phyloP scores from a whole-genome alignment of 2,329 filamentous ascomycete species.

The Colletotrichum magnum region DNA sequence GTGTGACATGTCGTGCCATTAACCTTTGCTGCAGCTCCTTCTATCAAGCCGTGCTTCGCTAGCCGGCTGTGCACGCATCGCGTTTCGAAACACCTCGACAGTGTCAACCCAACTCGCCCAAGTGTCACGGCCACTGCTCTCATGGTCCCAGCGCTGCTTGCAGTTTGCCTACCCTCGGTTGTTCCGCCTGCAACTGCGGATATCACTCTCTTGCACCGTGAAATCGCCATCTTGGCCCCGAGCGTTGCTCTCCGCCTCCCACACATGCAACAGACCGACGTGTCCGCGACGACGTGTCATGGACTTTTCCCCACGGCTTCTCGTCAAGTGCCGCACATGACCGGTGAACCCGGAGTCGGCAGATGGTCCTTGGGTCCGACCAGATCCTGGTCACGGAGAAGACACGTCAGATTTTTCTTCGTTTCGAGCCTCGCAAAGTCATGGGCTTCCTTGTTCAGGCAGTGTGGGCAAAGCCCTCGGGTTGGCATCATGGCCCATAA shows the following conservation, averaged over 20 bases:
- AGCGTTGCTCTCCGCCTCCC: not conserved
- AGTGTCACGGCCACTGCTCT: slow-evolving; percentile 4
- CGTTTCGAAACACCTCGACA: slow-evolving; percentile 38
- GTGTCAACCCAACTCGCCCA: slow-evolving; percentile 12
- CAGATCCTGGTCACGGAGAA: slow-evolving; percentile 16
- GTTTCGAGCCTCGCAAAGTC: slow-evolving; percentile 4
- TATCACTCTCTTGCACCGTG: not conserved
- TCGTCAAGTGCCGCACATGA: not conserved
- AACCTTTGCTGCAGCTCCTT: slow-evolving; percentile 37
- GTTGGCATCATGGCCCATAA: slow-evolving; percentile 6
- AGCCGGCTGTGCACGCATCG: slow-evolving; percentile 24
- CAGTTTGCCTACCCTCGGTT: not conserved
- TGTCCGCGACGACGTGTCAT: not conserved
- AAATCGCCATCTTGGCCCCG: not conserved
- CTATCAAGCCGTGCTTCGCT: slow-evolving; percentile 20
- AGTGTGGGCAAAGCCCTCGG: not conserved
- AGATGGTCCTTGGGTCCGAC: slow-evolving; percentile 9
- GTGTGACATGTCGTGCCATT: slow-evolving; percentile 41
- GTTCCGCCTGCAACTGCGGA: not conserved
- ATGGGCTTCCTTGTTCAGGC: slow-evolving; percentile 31
- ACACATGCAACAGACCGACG: not conserved
- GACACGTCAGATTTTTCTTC: slow-evolving; percentile 30
- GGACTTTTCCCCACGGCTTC: not conserved
- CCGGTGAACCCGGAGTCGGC: slow-evolving; percentile 15
- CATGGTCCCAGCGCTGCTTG: slow-evolving; percentile 5